Conservation (phyloP, 1,139 yeast species). For the Sugiyamaella xylanicola region DNA sequence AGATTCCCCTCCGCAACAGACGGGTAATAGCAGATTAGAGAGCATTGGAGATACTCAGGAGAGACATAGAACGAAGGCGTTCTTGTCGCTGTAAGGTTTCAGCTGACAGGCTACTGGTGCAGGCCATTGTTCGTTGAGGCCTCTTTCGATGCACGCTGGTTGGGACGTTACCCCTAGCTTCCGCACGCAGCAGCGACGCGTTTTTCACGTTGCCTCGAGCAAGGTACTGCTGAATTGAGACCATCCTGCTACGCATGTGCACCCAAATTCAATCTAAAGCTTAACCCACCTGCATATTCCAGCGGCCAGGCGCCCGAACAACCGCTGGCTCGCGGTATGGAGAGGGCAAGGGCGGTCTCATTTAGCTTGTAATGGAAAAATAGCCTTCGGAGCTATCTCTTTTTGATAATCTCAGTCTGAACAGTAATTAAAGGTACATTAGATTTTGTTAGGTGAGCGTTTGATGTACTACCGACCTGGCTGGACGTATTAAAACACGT, state of each 20-base stretch:
- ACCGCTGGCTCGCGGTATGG: not conserved
- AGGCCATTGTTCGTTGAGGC: not conserved
- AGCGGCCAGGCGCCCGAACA: not conserved
- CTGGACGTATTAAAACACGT: not conserved
- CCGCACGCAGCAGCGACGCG: conserved; percentile 11
- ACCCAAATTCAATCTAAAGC: not conserved
- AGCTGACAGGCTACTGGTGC: not conserved
- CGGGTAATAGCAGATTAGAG: too few species aligned
- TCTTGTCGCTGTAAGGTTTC: too few species aligned
- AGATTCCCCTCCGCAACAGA: not conserved
- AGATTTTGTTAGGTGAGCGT: not conserved
- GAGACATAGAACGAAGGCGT: too few species aligned
- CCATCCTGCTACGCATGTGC: not conserved
- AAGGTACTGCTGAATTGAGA: not conserved
- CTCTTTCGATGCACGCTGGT: not conserved
- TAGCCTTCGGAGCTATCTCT: not conserved
- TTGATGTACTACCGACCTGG: not conserved
- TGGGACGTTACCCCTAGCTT: conserved; percentile 6
- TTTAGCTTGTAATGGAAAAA: not conserved
- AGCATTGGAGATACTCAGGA: too few species aligned
- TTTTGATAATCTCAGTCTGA: not conserved
- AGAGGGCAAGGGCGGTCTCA: conserved; percentile 4
- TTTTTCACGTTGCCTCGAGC: conserved; percentile 4
- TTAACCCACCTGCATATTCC: not conserved
- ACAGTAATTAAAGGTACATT: not conserved